Percentiles rank a stretch among this genome's conserved stretches.
phyloP scores from a whole-genome alignment of 2,329 filamentous ascomycete genomes.

The Penicillium sp. region DNA sequence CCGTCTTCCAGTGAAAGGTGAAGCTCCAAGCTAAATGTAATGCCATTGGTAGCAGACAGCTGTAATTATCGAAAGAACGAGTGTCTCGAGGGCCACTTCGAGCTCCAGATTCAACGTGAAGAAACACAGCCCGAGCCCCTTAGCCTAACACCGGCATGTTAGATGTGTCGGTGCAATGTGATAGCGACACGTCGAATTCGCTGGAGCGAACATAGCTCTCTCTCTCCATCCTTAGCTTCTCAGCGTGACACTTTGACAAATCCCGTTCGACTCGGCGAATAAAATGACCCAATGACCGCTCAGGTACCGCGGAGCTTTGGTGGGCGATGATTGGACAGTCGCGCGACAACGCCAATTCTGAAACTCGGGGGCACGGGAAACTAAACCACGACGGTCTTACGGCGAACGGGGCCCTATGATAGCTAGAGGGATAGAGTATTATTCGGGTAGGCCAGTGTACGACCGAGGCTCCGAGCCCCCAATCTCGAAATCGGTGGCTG shows the following conservation, averaged over 20 bases:
- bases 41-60: neutral
- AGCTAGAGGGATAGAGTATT: no score
- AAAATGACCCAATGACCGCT: neutral
- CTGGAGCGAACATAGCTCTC: neutral
- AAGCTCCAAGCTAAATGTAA: neutral
- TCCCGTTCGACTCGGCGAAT: neutral
- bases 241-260: no score
- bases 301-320: conserved; percentile 12
- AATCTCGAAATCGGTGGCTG: neutral
- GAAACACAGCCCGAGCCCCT: conserved; percentile 1
- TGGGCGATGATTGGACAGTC: conserved; percentile 12
- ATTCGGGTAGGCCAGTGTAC: neutral
- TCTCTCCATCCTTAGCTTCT: no score
- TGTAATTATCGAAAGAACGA: neutral
- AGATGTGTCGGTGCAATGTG: neutral
- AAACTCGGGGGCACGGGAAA: conserved; percentile 16
- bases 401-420: neutral
- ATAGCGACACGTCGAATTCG: neutral
- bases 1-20: neutral
- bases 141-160: neutral
- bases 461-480: neutral
- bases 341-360: conserved; percentile 13
- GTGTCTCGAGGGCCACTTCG: neutral
- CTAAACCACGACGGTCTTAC: conserved; percentile 13
- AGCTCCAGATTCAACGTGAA: neutral